Evolutionary conservation across 2,329 filamentous ascomycete genomes (phyloP).

Genomic region (Apiospora pterosperma): DNA sequence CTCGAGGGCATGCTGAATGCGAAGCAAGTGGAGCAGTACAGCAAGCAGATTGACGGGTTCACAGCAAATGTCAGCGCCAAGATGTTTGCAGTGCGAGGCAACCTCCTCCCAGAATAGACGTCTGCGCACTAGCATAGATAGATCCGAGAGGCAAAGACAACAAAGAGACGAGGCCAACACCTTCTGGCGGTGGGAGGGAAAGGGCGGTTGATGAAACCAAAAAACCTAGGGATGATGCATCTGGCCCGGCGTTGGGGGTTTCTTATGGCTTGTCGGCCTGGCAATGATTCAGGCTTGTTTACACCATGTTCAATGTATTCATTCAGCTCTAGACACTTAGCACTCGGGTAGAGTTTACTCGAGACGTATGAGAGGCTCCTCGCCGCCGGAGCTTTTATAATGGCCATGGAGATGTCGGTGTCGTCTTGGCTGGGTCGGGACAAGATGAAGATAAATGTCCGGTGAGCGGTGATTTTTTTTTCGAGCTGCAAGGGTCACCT

Average conservation of each 20-base stretch:
- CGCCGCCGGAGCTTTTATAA: not conserved
- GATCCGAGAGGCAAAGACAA: conserved; percentile 8
- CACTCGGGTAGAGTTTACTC: not conserved
- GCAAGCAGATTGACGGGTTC: conserved; percentile 94
- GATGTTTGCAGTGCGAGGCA: conserved; percentile 92
- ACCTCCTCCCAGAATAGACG: conserved; percentile 54
- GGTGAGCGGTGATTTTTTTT: not conserved
- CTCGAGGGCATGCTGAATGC: conserved; percentile 93
- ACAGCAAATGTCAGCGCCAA: conserved; percentile 88
- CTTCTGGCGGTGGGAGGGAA: conserved; percentile 11
- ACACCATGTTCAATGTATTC: conserved; percentile 7
- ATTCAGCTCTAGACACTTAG: conserved; percentile 3
- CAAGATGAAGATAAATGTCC: not conserved
- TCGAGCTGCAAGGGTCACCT: not conserved
- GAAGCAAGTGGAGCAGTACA: conserved; percentile 96
- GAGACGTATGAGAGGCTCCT: not conserved
- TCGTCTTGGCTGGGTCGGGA: not conserved
- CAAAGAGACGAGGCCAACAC: not conserved
- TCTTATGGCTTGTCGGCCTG: conserved; percentile 8
- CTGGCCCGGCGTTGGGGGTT: conserved; percentile 31
- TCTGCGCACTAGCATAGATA: not conserved
- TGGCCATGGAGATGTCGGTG: not conserved
- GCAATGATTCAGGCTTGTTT: conserved; percentile 1
- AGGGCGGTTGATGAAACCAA: not conserved
- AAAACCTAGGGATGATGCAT: conserved; percentile 21